Evolutionary conservation across 2,329 filamentous ascomycete species (phyloP), one percentile per base, ranked within the genome.

Genomic region (Sarocladiaceae sp.): DNA sequence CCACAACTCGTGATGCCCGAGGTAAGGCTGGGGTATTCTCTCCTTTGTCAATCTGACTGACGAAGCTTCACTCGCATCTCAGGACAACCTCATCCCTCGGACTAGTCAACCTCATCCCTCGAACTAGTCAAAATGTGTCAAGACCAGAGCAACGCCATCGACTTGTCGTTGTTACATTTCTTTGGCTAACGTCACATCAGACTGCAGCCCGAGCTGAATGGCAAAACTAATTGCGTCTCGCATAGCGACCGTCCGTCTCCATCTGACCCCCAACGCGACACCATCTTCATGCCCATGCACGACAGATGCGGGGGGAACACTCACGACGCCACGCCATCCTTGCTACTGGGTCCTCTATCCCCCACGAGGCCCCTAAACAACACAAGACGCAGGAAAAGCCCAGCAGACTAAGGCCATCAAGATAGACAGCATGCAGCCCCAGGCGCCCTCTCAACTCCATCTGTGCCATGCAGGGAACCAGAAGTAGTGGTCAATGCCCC

Each of bases 231-330:
- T n/a, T n/a, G n/a, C n/a, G n/a, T n/a, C n/a, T 33, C 15, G 29
- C 29, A 33, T 15, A 33, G 29, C 10, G 8, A 10, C 8, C 29
- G 15, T 33, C 29, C 29, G 29, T 33, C 37, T 42, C 37, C 37
- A 22, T 48, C 44, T 48, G 44, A 48, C 44, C 44, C 44, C 44
- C 44, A 48, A 48, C 44, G 33, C 15, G 17, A 48, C 44, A 48
- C 44, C 44, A 48, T 48, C 44, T 46, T 25, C 40, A 22, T 46
- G 26, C 28, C 7, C 22, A 31, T 48, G 44, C 44, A 48, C 44
- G 44, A 31, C 25, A 48, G 44, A 48, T 31, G 44, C 44, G 44
- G 44, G 25, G 44, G 17, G 44, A 20, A 4, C 10, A 12, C 7
- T 7, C 13, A 33, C 29, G 15, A 15, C 29, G 37, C 37, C 37